phyloP scores from a whole-genome alignment of 1,139 yeast genomes.

The Arxiozyma heterogenica region DNA sequence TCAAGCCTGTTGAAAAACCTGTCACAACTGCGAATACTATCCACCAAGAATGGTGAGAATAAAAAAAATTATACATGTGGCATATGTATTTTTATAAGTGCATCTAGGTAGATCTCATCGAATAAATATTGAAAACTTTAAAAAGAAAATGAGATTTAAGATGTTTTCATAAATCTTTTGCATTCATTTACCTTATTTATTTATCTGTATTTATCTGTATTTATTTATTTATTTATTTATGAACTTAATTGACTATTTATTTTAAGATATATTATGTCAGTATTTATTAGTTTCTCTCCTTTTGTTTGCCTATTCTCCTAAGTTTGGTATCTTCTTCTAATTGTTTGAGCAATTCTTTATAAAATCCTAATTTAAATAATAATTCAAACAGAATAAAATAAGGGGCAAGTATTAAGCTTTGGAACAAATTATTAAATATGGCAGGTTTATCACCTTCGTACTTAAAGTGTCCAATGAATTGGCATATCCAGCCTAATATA shows the following conservation, averaged over 20 bases:
- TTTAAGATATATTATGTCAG: background rate
- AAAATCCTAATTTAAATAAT: conserved; percentile 57
- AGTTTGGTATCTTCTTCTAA: conserved; percentile 41
- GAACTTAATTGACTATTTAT: background rate
- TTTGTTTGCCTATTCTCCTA: conserved; percentile 1
- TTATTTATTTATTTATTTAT: conserved; percentile 1
- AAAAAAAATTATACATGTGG: background rate
- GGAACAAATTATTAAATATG: conserved; percentile 66
- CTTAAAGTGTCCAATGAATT: conserved; percentile 79
- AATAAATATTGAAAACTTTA: too few relatives aligned
- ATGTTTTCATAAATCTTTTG: background rate
- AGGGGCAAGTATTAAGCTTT: conserved; percentile 86
- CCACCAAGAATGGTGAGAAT: conserved; percentile 67
- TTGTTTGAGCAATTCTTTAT: conserved; percentile 44
- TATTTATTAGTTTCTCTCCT: background rate
- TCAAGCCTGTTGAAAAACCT: conserved; percentile 54
- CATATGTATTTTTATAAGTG: too few relatives aligned
- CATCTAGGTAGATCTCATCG: background rate
- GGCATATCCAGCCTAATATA: conserved; percentile 65
- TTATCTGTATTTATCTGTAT: background rate
- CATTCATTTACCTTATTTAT: background rate
- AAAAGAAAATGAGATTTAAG: background rate
- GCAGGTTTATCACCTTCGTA: conserved; percentile 86
- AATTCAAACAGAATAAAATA: conserved; percentile 77
- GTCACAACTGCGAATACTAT: conserved; percentile 48